A percentile compares a stretch with the other conserved stretches of the same genome.
These are phyloP conservation scores for Thalia dealbata DNA, from an alignment of 176 grass and related monocot genomes.

Conservation along the genomic window DNA sequence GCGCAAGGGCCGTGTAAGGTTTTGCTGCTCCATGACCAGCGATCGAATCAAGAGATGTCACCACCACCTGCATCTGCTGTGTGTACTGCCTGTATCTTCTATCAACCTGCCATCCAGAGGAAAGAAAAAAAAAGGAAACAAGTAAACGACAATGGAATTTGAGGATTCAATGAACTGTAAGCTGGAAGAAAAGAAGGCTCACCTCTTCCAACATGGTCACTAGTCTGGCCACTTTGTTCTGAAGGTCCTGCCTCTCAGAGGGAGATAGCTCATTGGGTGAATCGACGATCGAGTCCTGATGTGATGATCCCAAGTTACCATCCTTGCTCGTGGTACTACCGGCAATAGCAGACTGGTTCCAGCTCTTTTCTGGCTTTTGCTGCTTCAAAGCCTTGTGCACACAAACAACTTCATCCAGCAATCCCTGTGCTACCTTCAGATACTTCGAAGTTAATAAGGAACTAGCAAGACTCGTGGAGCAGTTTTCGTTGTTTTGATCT, in stretches of 20 bases:
- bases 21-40: conserved; percentile 66
- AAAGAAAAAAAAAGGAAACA: conserved; percentile 4
- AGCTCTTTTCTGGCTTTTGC: conserved; percentile 44
- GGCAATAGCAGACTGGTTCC: too few relatives aligned
- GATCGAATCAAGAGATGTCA: conserved; percentile 68
- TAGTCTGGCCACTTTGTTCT: conserved; percentile 78
- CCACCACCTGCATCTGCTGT: conserved; percentile 89
- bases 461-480: neutral
- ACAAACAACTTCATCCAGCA: conserved; percentile 80
- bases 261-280: conserved; percentile 45
- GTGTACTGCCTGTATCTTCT: conserved; percentile 87
- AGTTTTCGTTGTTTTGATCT: too few relatives aligned
- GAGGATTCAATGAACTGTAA: too few relatives aligned
- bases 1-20: conserved; percentile 84
- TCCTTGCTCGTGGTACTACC: conserved; percentile 37
- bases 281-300: conserved; percentile 40
- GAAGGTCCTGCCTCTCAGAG: conserved; percentile 86
- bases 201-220: conserved; percentile 87
- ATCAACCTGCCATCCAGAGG: conserved; percentile 59
- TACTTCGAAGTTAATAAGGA: conserved; percentile 62
- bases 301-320: conserved; percentile 38
- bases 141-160: neutral
- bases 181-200: too few relatives aligned
- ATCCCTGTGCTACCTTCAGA: conserved; percentile 75
- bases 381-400: conserved; percentile 62